A percentile compares a stretch with the other conserved stretches of the same genome.
Conservation (phyloP, 2,329 filamentous ascomycete species). For the Thermothelomyces thermophilus region DNA sequence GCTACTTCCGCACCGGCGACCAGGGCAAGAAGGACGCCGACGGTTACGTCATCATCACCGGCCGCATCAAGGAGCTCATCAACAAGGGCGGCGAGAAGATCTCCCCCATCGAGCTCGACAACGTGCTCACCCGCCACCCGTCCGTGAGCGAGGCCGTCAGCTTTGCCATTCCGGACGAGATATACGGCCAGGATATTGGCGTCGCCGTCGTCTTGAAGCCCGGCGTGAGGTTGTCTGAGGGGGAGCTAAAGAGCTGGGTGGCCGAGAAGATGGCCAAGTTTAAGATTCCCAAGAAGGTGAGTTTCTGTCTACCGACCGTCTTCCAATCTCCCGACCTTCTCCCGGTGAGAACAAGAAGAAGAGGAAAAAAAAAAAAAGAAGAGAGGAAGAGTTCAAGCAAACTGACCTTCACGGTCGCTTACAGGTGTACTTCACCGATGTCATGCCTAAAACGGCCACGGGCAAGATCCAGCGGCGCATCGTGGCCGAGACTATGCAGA, state of each 20-base stretch:
- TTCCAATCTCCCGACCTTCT: too few species aligned
- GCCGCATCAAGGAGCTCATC: slow-evolving; percentile 90
- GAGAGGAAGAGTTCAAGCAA: too few species aligned
- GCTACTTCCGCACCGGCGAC: slow-evolving; percentile 84
- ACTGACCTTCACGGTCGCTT: background rate
- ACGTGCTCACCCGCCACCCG: slow-evolving; percentile 67
- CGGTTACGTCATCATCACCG: slow-evolving; percentile 79
- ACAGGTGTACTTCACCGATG: slow-evolving; percentile 65
- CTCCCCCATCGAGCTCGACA: slow-evolving; percentile 81
- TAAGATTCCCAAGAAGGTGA: slow-evolving; percentile 76
- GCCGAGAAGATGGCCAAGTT: slow-evolving; percentile 68
- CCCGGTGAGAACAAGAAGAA: too few species aligned
- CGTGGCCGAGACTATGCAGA: slow-evolving; percentile 79
- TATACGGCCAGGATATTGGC: slow-evolving; percentile 77
- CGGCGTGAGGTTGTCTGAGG: slow-evolving; percentile 48
- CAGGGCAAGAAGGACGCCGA: slow-evolving; percentile 75
- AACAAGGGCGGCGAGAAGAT: slow-evolving; percentile 90
- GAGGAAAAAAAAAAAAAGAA: too few species aligned
- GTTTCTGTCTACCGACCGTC: slow-evolving; percentile 14
- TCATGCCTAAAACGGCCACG: slow-evolving; percentile 89
- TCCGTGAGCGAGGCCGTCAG: slow-evolving; percentile 71
- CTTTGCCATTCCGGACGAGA: slow-evolving; percentile 74
- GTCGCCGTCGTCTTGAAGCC: slow-evolving; percentile 69
- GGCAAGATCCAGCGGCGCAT: slow-evolving; percentile 82
- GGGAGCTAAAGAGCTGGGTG: slow-evolving; percentile 63